Evolutionary conservation across 2,329 filamentous ascomycete species (phyloP), one percentile per base, ranked within the genome.

Genomic region (Cladobotryum mycophilum): DNA sequence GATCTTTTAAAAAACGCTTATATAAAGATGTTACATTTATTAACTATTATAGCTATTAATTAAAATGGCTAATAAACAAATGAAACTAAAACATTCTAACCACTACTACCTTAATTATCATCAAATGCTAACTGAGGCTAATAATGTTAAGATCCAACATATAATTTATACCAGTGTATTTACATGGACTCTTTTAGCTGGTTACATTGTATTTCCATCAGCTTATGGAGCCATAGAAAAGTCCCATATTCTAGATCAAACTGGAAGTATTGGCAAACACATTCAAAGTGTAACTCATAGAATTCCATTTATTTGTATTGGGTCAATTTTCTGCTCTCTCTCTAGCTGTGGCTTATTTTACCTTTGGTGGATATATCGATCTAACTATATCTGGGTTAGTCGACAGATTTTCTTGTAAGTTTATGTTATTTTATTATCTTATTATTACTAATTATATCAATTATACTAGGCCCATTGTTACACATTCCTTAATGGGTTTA

Each of bases 321-420:
- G 22, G n/a, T 46, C 44, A 35, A 34, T 36, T 12, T 18, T 46
- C n/a, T 46, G 44, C 35, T 34, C 13, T n/a, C 13, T 46, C 5
- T 30, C 44, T 11, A 36, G 15, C 5, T 11, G 8, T 35, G 25
- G 25, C 9, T 36, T 46, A 20, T 18, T 34, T 34, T 46, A n/a
- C 6, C 22, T 46, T 5, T 46, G 44, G 44, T 46, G 22, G 15
- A 34, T 14, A 3, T 14, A 35, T 34, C 17, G 22, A n/a, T 5
- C 22, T n/a, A 46, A 46, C 33, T 18, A 46, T 35, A 36, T 46
- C 5, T 46, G 44, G 44, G 33, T 46, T 14, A 46, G 33, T 18
- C 44, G 44, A 11, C 44, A 46, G n/a, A 46, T 46, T 4, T 46
- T 46, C n/a, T 13, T 46, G 44, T 46, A 36, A 34, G 56, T 18